Base-by-base conservation (phyloP, 768 basidiomycete species). In the Lentinus tigrinus region DNA sequence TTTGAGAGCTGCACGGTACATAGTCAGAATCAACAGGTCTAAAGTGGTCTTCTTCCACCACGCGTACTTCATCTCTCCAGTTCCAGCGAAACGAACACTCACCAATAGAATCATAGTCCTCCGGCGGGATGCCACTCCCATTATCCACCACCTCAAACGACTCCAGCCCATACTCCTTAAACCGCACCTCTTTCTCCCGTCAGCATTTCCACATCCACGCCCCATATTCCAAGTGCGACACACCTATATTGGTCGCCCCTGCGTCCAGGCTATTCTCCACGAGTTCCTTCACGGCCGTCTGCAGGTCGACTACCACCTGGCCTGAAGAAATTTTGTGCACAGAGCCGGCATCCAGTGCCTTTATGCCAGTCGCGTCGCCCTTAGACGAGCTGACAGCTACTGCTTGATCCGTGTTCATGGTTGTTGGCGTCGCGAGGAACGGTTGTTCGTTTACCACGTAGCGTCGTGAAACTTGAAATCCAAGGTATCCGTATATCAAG, bases 211-310 rank as follows among this genome's bases (percentile, higher is more conserved):
- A 11, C 43, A n/a, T 21, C 21, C 24, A 11, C 8, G 21, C 4
- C 5, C 13, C 21, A 23, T 23, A 16, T 5, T 17, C 24, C 23
- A 23, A 46, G 24, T 24, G 14, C 9, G 43, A 46, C 86, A 28
- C 44, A 91, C 96, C 95, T 40, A 99, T 84, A 63, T 75, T 85
- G 0, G 90, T 94, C 0, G 95, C 92, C 0, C 89, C 90, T 1
- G 97, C 95, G 70, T 99, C 97, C 27, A 98, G 75, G 57, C 93
- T 91, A 70, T 99, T 99, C 74, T 99, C 97, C 2, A 99, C 83
- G 9, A 98, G 84, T 71, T 99, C 97, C 70, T 98, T 99, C 57
- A 98, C 87, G 1, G 94, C 93, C 0, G 90, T 91, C 69, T 95
- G 93, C 0, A 98, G 82, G 69, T 97, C 94, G 26, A 95, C 80